Evolutionary conservation across 1,139 yeast genomes (phyloP), one percentile per base, ranked within the genome.

Genomic region (Kodamaea derodonti): DNA sequence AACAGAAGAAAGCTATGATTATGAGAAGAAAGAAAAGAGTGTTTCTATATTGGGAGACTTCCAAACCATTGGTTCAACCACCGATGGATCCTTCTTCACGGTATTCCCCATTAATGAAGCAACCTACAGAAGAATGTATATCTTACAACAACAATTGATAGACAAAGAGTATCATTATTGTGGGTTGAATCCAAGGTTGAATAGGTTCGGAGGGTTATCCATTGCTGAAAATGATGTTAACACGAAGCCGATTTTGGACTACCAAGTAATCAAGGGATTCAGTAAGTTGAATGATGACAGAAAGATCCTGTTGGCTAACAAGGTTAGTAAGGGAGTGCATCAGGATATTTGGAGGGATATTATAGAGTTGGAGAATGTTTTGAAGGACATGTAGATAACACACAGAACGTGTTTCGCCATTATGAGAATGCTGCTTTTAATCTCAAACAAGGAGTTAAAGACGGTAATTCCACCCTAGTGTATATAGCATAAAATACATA

Each of bases 91-190:
- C 0, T 61, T 92, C 27, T 78, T 78, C 48, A 72, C 76, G 31
- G 77, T 92, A n/a, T 65, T 78, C 28, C 97, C 97, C 0, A 65
- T 90, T 11, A 64, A 72, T 27, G 97, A 92, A 54, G 61, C 78
- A 2, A 69, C 78, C 12, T 92, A 87, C 58, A 73, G 97, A 55
- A 69, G 95, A 41, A 69, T 92, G 55, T 86, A 84, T 51, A 83
- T 88, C 25, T 65, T 92, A 14, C 97, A 90, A 51, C 95, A 88
- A 56, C 97, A 88, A 50, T 62, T 92, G 36, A 74, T 76, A 16
- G 97, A 90, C 41, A 81, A 80, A 44, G 85, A 80, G 42, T 71
- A 68, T 36, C 94, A 85, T 42, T 60, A 65, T 40, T 82, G 86
- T 39, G 96, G 97, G 0, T 65, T 92, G 43, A 92, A 90, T 52